Evolutionary conservation across 1,139 yeast genomes (phyloP).

Genomic region (Keqinozyma sinolaborantium): DNA sequence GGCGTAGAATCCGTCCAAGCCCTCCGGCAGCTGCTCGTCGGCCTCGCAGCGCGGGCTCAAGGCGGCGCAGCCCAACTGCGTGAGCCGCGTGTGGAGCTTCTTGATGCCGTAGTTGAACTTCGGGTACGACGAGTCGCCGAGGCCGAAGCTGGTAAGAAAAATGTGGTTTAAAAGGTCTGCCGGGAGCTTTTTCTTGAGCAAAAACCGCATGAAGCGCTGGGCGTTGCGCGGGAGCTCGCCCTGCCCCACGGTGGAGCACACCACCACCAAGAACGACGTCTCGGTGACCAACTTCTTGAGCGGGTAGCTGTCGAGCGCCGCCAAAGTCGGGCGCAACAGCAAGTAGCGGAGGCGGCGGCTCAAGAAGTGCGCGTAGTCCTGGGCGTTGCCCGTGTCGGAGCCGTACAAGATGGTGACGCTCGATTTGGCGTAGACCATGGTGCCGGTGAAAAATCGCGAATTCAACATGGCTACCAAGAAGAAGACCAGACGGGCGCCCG

Average conservation of each 20-base stretch:
- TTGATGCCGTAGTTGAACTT: slow-evolving; percentile 81
- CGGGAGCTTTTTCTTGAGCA: slow-evolving; percentile 69
- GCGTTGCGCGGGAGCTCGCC: slow-evolving; percentile 89
- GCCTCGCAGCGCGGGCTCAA: slow-evolving; percentile 78
- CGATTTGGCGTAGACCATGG: slow-evolving; percentile 13
- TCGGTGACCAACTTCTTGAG: slow-evolving; percentile 46
- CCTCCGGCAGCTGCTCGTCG: slow-evolving; percentile 80
- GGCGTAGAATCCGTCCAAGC: slow-evolving; percentile 71
- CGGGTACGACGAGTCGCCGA: slow-evolving; percentile 94
- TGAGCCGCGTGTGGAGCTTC: slow-evolving; percentile 72
- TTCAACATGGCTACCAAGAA: no score
- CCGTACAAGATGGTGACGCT: slow-evolving; percentile 70
- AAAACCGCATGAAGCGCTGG: slow-evolving; percentile 65
- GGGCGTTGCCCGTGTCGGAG: slow-evolving; percentile 90
- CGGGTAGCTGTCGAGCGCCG: slow-evolving; percentile 63
- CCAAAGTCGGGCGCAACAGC: slow-evolving; percentile 48
- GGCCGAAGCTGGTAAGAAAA: slow-evolving; percentile 71
- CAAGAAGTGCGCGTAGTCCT: slow-evolving; percentile 74
- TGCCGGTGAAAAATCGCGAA: slow-evolving; percentile 29
- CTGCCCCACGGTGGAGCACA: slow-evolving; percentile 89
- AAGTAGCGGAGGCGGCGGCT: slow-evolving; percentile 54
- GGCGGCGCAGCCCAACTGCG: slow-evolving; percentile 79
- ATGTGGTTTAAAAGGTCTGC: slow-evolving; percentile 58
- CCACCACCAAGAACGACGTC: slow-evolving; percentile 51
- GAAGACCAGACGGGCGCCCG: slow-evolving; percentile 13